These are phyloP conservation scores for Teunomyces stri DNA, from an alignment of 805 yeast genomes.

Conservation along the genomic window DNA sequence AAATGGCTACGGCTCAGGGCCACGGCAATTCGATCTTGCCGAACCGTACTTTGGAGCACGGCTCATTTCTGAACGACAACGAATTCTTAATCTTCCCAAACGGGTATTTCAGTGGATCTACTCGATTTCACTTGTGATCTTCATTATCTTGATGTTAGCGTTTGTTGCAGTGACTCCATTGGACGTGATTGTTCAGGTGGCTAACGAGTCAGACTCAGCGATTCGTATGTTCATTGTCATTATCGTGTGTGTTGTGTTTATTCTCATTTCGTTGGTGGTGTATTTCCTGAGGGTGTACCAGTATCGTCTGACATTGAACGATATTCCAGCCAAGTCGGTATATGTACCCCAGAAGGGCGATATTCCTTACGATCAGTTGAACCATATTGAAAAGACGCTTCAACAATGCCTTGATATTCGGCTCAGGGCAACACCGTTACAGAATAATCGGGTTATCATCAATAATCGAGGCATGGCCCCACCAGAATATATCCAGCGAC, in stretches of 20 bases:
- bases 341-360: constrained; percentile 67
- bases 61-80: not conserved
- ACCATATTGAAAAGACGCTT: constrained; percentile 25
- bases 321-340: constrained; percentile 62
- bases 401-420: constrained; percentile 29
- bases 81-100: constrained; percentile 14
- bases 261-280: constrained; percentile 47
- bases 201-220: constrained; percentile 56
- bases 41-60: constrained; percentile 2
- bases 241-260: constrained; percentile 62
- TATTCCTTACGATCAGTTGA: constrained; percentile 34
- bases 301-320: constrained; percentile 58
- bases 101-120: constrained; percentile 41
- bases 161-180: constrained; percentile 72
- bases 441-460: constrained; percentile 24
- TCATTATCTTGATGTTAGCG: constrained; percentile 42
- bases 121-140: constrained; percentile 41
- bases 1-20: not conserved
- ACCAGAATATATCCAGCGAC: constrained; percentile 37
- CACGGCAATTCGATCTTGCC: not conserved
- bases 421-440: constrained; percentile 37
- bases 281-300: constrained; percentile 60
- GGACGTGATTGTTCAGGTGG: constrained; percentile 66
- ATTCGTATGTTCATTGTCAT: constrained; percentile 80
- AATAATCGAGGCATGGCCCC: constrained; percentile 43